phyloP scores from a whole-genome alignment of 1,284 basidiomycete genomes.

The Fomitiporia mediterranea region DNA sequence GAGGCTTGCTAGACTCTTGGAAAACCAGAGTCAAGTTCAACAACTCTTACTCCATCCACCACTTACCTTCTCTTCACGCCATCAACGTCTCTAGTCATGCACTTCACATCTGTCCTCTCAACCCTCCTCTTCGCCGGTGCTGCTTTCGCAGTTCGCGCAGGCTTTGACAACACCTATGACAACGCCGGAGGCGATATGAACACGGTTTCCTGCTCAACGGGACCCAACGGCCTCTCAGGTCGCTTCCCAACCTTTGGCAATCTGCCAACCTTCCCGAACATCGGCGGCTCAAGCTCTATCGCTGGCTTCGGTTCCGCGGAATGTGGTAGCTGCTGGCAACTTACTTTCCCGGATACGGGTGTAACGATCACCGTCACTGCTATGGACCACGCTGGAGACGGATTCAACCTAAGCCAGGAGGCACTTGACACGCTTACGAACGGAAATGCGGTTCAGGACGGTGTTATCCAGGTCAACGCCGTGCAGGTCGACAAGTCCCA shows the following conservation, averaged over 20 bases:
- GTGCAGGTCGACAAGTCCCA: slow-evolving; percentile 13
- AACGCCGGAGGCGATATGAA: slow-evolving; percentile 29
- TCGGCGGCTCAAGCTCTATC: slow-evolving; percentile 44
- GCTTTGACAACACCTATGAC: slow-evolving; percentile 44
- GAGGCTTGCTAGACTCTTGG: background rate
- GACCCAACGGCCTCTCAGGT: slow-evolving; percentile 41
- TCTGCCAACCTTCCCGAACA: slow-evolving; percentile 46
- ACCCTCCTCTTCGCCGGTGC: slow-evolving; percentile 24
- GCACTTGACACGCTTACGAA: slow-evolving; percentile 21
- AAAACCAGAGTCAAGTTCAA: background rate
- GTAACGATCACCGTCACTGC: slow-evolving; percentile 37
- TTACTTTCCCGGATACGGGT: slow-evolving; percentile 33
- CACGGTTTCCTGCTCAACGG: slow-evolving; percentile 47
- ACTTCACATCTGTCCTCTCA: slow-evolving; percentile 4
- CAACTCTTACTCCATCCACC: background rate
- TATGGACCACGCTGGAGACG: slow-evolving; percentile 36
- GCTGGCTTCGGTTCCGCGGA: slow-evolving; percentile 36
- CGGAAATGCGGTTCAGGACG: slow-evolving; percentile 9
- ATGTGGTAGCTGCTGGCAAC: slow-evolving; percentile 46
- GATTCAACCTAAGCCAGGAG: slow-evolving; percentile 36
- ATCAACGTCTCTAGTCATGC: too few species aligned
- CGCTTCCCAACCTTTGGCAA: slow-evolving; percentile 43
- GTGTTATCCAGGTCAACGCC: slow-evolving; percentile 11
- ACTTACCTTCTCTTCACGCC: background rate
- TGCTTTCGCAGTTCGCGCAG: slow-evolving; percentile 29